These are phyloP conservation scores for Lavandula angustifolia DNA, from an alignment of 257 asterid genomes.

Conservation along the genomic window DNA sequence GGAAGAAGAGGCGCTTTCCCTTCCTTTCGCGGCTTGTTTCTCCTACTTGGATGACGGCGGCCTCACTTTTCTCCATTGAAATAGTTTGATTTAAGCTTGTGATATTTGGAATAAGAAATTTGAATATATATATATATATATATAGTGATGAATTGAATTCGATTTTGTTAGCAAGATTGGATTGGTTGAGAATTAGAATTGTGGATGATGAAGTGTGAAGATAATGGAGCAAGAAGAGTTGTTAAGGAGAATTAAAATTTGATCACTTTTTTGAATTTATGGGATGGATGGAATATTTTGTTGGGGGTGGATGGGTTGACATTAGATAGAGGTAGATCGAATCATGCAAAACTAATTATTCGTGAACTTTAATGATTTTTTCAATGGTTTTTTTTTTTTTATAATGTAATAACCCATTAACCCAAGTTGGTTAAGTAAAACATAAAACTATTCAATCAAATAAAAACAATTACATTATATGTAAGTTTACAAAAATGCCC, in stretches of 20 bases:
- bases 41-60: slow-evolving; percentile 53
- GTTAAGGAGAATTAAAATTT: slow-evolving; percentile 35
- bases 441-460: no score
- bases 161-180: slow-evolving; percentile 11
- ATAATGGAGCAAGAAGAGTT: slow-evolving; percentile 59
- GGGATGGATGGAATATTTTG: slow-evolving; percentile 18
- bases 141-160: no score
- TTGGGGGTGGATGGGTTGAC: slow-evolving; percentile 50
- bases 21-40: slow-evolving; percentile 69
- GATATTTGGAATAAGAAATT: slow-evolving; percentile 33
- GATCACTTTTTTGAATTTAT: slow-evolving; percentile 29
- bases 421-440: no score
- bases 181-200: background rate
- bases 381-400: no score
- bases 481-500: no score
- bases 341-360: slow-evolving; percentile 15
- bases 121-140: slow-evolving; percentile 33
- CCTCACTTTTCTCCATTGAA: slow-evolving; percentile 64
- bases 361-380: no score
- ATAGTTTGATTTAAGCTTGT: slow-evolving; percentile 31
- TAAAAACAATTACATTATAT: no score
- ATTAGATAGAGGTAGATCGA: slow-evolving; percentile 16
- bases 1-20: slow-evolving; percentile 77
- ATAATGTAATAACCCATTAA: no score
- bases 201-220: slow-evolving; percentile 32